phyloP scores from a whole-genome alignment of 148 eudicot species.

The Arctostaphylos glauca region DNA sequence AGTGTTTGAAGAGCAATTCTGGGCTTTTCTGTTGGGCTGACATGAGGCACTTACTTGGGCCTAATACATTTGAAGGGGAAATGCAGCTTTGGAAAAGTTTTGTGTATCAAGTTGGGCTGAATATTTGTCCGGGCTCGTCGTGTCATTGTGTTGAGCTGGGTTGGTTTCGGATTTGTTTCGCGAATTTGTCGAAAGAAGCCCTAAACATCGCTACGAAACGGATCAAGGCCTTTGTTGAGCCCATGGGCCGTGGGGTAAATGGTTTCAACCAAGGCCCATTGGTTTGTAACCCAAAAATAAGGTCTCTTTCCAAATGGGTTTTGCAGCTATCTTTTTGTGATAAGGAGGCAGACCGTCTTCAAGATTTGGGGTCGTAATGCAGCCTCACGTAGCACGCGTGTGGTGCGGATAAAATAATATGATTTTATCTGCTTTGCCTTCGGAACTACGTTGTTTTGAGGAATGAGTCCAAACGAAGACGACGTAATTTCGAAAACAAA shows the following conservation, averaged over 20 bases:
- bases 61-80: slow-evolving; percentile 47
- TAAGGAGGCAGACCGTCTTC: neutral
- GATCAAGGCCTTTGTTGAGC: slow-evolving; percentile 40
- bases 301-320: slow-evolving; percentile 35
- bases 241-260: neutral
- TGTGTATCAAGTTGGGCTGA: slow-evolving; percentile 43
- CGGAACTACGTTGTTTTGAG: too few relatives aligned
- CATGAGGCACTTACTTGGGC: slow-evolving; percentile 48
- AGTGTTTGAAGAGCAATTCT: slow-evolving; percentile 50
- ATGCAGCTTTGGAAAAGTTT: slow-evolving; percentile 60
- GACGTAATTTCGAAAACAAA: too few relatives aligned
- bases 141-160: slow-evolving; percentile 64
- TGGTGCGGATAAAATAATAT: too few relatives aligned
- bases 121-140: slow-evolving; percentile 62
- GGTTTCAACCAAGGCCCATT: neutral
- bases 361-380: too few relatives aligned
- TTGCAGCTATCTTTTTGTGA: slow-evolving; percentile 2
- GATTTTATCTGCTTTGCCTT: too few relatives aligned
- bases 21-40: slow-evolving; percentile 64
- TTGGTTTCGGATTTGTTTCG: slow-evolving; percentile 63
- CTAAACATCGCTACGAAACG: slow-evolving; percentile 41
- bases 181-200: slow-evolving; percentile 51
- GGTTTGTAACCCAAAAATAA: slow-evolving; percentile 11
- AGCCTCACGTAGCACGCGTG: too few relatives aligned
- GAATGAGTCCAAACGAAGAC: too few relatives aligned